These are phyloP conservation scores for Chalciporus piperatus DNA, from an alignment of 768 basidiomycete genomes.

Conservation along the genomic window DNA sequence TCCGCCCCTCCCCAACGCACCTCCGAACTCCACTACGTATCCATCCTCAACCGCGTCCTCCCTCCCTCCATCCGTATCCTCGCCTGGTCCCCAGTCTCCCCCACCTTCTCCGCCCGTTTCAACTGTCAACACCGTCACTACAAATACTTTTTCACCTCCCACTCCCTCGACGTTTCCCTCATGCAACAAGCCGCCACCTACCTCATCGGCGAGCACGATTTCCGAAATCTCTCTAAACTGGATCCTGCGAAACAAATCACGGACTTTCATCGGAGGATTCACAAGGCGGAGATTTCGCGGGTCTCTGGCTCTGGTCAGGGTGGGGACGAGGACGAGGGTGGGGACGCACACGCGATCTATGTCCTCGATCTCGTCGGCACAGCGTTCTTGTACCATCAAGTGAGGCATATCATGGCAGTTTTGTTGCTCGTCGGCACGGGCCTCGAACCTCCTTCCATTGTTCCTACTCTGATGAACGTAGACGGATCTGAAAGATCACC, in stretches of 20 bases:
- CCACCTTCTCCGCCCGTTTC: constrained; percentile 83
- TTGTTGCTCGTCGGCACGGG: constrained; percentile 85
- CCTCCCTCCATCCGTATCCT: constrained; percentile 87
- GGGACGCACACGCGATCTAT: constrained; percentile 44
- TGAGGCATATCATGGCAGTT: constrained; percentile 89
- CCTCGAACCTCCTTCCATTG: constrained; percentile 68
- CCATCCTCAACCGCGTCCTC: constrained; percentile 81
- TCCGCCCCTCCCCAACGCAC: constrained; percentile 25
- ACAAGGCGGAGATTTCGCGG: constrained; percentile 60
- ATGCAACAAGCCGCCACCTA: constrained; percentile 75
- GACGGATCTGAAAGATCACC: constrained; percentile 29
- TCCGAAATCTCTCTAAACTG: constrained; percentile 92
- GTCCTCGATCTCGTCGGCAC: constrained; percentile 84
- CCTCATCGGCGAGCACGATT: constrained; percentile 89
- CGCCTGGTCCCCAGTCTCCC: constrained; percentile 88
- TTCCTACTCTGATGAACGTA: constrained; percentile 73
- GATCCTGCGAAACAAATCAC: constrained; percentile 91
- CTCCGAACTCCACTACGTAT: constrained; percentile 72
- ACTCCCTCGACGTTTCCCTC: constrained; percentile 59
- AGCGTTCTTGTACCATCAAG: constrained; percentile 95
- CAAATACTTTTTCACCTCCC: constrained; percentile 91
- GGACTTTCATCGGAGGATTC: constrained; percentile 66
- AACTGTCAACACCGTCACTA: constrained; percentile 88
- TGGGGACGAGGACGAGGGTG: constrained; percentile 12
- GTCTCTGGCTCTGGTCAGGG: constrained; percentile 22